Conservation (phyloP, 148 eudicot species). For the Spergularia marina region DNA sequence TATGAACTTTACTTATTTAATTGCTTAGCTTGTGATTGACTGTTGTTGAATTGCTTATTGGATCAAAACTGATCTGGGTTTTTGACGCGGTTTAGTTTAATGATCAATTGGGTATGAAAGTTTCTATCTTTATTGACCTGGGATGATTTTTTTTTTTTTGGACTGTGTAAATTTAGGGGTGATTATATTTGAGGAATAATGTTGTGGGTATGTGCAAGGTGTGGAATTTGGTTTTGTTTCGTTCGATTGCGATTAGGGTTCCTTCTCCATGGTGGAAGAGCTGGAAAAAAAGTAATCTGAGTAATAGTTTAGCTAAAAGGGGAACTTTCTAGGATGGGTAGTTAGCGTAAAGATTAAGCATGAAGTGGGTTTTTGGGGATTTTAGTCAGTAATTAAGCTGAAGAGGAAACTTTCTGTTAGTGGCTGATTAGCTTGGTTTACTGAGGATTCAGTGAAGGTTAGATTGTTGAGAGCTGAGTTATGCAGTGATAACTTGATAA, state of each 20-base stretch:
- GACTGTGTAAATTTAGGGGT: neutral
- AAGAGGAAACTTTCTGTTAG: neutral
- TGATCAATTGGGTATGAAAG: conserved; percentile 2
- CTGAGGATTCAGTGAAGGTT: neutral
- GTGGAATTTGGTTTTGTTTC: neutral
- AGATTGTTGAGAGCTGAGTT: neutral
- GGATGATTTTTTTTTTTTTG: neutral
- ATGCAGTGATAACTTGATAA: neutral
- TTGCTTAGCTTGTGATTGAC: conserved; percentile 3
- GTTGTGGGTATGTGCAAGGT: neutral
- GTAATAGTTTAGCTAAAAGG: neutral
- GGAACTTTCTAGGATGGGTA: neutral
- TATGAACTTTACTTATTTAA: neutral
- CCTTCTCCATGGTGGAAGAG: neutral
- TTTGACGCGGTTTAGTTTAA: conserved; percentile 1
- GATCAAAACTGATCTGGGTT: conserved; percentile 7
- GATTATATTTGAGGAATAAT: neutral
- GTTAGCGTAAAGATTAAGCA: neutral
- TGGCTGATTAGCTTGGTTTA: neutral
- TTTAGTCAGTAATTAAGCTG: neutral
- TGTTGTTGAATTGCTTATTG: neutral
- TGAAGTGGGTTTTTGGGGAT: neutral
- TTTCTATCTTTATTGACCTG: neutral
- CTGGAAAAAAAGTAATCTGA: neutral
- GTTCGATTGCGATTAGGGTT: neutral